A percentile compares a stretch with the other conserved stretches of the same genome.
These are phyloP conservation scores for Pseudogymnoascus sp. DNA, from an alignment of 2,329 filamentous ascomycete genomes.

Conservation along the genomic window DNA sequence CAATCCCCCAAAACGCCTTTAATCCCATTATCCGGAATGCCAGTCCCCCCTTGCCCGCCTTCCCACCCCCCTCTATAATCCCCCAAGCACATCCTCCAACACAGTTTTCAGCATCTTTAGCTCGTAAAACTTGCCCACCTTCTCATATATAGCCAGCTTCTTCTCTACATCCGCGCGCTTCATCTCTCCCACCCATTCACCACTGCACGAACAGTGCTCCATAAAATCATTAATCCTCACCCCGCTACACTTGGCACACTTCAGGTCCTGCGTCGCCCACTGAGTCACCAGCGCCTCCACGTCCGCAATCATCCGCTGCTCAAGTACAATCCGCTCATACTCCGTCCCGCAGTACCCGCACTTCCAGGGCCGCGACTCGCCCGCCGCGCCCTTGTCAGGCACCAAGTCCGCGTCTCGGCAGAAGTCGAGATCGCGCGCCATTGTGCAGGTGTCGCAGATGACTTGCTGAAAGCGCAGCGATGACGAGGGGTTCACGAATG, in stretches of 20 bases:
- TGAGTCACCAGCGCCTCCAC: slow-evolving; percentile 67
- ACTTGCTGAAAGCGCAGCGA: slow-evolving; percentile 65
- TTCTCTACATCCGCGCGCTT: slow-evolving; percentile 56
- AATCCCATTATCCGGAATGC: background rate
- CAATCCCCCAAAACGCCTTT: background rate
- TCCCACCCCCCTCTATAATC: slow-evolving; percentile 28
- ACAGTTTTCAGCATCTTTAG: slow-evolving; percentile 73
- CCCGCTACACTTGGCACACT: slow-evolving; percentile 63
- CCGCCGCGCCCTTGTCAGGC: slow-evolving; percentile 32
- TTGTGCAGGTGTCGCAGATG: slow-evolving; percentile 83
- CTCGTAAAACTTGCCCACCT: slow-evolving; percentile 70
- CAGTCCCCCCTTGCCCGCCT: background rate
- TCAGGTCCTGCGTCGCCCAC: slow-evolving; percentile 86
- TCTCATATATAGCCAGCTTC: slow-evolving; percentile 59
- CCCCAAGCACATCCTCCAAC: slow-evolving; percentile 52
- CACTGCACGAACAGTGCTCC: slow-evolving; percentile 92
- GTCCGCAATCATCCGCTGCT: slow-evolving; percentile 70
- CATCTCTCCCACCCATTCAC: slow-evolving; percentile 69
- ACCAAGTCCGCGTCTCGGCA: slow-evolving; percentile 82
- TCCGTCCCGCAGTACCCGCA: slow-evolving; percentile 69
- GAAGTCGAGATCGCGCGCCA: slow-evolving; percentile 80
- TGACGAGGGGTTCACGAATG: slow-evolving; percentile 77
- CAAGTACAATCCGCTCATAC: slow-evolving; percentile 70
- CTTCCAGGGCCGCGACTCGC: slow-evolving; percentile 48
- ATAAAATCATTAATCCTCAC: slow-evolving; percentile 85